Evolutionary conservation across 768 basidiomycete species (phyloP).

Genomic region (Psilocybe tampanensis): DNA sequence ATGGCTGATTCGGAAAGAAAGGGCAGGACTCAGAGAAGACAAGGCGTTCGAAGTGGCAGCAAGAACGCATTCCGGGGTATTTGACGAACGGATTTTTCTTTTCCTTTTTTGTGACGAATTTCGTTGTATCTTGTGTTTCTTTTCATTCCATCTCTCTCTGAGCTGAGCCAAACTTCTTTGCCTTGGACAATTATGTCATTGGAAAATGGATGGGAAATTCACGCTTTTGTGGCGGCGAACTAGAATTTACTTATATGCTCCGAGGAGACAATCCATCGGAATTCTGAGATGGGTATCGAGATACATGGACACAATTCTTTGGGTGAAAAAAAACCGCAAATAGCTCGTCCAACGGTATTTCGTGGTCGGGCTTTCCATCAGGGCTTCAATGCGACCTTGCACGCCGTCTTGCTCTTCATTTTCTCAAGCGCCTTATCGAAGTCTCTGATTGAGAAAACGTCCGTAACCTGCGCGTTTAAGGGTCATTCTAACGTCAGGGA

Average conservation of each 20-base stretch:
- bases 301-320: not conserved
- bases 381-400: conserved; percentile 66
- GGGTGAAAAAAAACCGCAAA: not conserved
- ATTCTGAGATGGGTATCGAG: not conserved
- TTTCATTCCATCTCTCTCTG: not conserved
- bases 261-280: conserved; percentile 7
- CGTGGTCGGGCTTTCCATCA: conserved; percentile 20
- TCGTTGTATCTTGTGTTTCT: not conserved
- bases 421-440: conserved; percentile 74
- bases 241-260: not conserved
- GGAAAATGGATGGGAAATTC: not conserved
- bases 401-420: conserved; percentile 64
- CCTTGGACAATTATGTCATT: conserved; percentile 1
- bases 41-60: conserved; percentile 85
- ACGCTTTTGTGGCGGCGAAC: conserved; percentile 7
- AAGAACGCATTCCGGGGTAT: conserved; percentile 75
- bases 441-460: conserved; percentile 67
- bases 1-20: conserved; percentile 68
- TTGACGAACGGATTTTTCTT: conserved; percentile 4
- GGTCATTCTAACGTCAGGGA: conserved; percentile 4
- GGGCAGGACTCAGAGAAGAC: conserved; percentile 80
- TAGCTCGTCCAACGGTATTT: not conserved
- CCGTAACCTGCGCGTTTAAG: conserved; percentile 27
- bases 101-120: not conserved
- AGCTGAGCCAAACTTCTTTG: not conserved